Percentiles rank a stretch among this genome's conserved stretches.
phyloP scores from a whole-genome alignment of 495 filamentous ascomycete genomes.

The Paragyromitra xinjiangensis region DNA sequence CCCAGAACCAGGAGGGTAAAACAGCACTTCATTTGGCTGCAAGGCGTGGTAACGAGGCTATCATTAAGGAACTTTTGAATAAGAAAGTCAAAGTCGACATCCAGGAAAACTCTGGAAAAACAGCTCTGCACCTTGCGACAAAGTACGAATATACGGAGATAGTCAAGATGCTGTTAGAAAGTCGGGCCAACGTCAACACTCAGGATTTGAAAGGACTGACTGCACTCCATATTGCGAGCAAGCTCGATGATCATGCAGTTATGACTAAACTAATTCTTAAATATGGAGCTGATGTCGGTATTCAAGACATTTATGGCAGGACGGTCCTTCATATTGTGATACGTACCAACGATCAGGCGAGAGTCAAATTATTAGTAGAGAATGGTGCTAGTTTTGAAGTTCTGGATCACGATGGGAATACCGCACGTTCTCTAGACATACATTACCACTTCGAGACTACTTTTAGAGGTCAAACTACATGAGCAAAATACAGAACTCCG shows the following conservation, averaged over 20 bases:
- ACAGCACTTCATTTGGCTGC: constrained; percentile 32
- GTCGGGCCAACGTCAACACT: constrained; percentile 2
- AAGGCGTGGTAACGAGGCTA: constrained; percentile 4
- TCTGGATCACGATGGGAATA: constrained; percentile 22
- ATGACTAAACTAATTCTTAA: constrained; percentile 9
- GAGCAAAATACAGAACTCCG: no score
- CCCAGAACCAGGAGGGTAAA: constrained; percentile 1
- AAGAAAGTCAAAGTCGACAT: not conserved
- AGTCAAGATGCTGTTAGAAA: constrained; percentile 1
- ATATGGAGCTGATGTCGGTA: constrained; percentile 4
- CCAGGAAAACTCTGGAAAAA: not conserved
- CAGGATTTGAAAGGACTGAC: constrained; percentile 24
- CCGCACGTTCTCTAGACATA: constrained; percentile 7
- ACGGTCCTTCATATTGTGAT: constrained; percentile 23
- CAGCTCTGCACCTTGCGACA: constrained; percentile 30
- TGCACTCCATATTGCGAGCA: constrained; percentile 25
- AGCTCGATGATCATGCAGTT: not conserved
- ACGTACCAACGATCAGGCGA: constrained; percentile 3
- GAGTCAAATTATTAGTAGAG: constrained; percentile 12
- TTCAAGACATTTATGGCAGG: constrained; percentile 21
- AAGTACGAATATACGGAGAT: not conserved
- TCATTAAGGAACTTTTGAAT: constrained; percentile 2
- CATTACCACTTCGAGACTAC: constrained; percentile 24
- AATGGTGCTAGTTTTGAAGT: constrained; percentile 7
- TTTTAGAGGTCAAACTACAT: not conserved